Base-by-base conservation (phyloP, 768 basidiomycete genomes). In the Gymnopilus junonius region DNA sequence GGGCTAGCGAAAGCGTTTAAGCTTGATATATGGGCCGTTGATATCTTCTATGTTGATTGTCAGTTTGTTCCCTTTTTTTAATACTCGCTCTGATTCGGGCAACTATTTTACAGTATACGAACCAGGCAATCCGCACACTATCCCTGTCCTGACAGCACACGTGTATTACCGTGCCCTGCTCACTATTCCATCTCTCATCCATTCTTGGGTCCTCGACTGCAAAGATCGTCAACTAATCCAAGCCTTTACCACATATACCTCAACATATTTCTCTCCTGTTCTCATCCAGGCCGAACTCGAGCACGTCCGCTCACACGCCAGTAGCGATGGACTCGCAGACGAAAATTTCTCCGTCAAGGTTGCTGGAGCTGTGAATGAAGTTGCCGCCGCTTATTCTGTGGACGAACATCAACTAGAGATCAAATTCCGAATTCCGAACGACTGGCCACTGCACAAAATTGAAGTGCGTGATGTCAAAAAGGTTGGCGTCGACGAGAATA, bases 341-440 rank as follows among this genome's bases (percentile, higher is more conserved):
- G 94, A 96, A 66, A 91, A 88, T 62, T 77, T 98, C 62, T 85
- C 84, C 8, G 79, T 99, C 75, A 94, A 93, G 69, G 90, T 97
- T 7, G 84, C 88, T 0, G 77, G 75, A 34, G 84, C 85, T 1
- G 84, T 88, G 23, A 88, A 90, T 63, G 97, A 99, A 74, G 92
- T 97, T 43, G 86, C 86, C 1, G 94, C 90, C 10, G 83, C 86
- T 17, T 99, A 97, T 71, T 79, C 85, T 32, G 91, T 99, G 1
- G 97, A 99, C 73, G 97, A 99, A 45, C 94, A 99, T 71, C 85
- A 89, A 55, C 85, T 99, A 66, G 97, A 99, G 77, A 88, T 99
- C 61, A 87, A 84, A 39, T 79, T 99, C 64, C 87, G 89, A 68
- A 87, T 99, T 29, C 97, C 97, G 5, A 72, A 76, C 2, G 97